A percentile compares a stretch with the other conserved stretches of the same genome.
Evolutionary conservation across 164 flowering plant species (phyloP).

Genomic region (Liriodendron chinense): DNA sequence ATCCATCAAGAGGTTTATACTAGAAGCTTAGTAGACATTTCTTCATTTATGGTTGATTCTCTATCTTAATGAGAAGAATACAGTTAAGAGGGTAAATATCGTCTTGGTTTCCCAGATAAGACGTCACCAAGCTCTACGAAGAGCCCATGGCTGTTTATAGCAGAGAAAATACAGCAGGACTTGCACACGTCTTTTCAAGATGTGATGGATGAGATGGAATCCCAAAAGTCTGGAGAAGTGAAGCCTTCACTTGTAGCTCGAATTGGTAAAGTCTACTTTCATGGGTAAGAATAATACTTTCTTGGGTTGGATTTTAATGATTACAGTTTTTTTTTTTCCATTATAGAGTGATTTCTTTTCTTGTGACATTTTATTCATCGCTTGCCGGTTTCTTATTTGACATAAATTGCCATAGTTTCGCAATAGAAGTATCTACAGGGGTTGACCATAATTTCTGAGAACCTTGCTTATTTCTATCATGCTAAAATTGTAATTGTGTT

Average conservation of each 20-base stretch:
- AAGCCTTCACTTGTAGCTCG: slow-evolving; percentile 40
- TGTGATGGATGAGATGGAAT: slow-evolving; percentile 24
- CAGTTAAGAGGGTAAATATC: not conserved
- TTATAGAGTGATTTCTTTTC: not conserved
- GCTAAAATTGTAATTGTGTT: too few relatives aligned
- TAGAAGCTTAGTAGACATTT: not conserved
- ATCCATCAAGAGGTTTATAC: slow-evolving; percentile 23
- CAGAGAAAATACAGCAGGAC: slow-evolving; percentile 29
- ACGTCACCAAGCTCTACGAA: not conserved
- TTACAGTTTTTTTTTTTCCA: not conserved
- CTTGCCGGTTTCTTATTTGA: not conserved
- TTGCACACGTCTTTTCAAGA: slow-evolving; percentile 27
- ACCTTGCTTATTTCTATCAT: too few relatives aligned
- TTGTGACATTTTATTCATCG: not conserved
- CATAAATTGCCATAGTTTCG: too few relatives aligned
- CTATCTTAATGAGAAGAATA: not conserved
- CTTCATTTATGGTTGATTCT: not conserved
- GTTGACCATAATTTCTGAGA: too few relatives aligned
- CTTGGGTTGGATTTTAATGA: not conserved
- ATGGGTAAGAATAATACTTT: slow-evolving; percentile 21
- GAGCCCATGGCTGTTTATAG: slow-evolving; percentile 29
- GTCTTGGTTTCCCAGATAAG: slow-evolving; percentile 16
- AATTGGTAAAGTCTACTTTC: slow-evolving; percentile 41
- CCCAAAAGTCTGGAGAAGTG: slow-evolving; percentile 12
- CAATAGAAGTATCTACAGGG: too few relatives aligned